Evolutionary conservation across 1,139 yeast species (phyloP).

Genomic region (Geotrichum reessii): DNA sequence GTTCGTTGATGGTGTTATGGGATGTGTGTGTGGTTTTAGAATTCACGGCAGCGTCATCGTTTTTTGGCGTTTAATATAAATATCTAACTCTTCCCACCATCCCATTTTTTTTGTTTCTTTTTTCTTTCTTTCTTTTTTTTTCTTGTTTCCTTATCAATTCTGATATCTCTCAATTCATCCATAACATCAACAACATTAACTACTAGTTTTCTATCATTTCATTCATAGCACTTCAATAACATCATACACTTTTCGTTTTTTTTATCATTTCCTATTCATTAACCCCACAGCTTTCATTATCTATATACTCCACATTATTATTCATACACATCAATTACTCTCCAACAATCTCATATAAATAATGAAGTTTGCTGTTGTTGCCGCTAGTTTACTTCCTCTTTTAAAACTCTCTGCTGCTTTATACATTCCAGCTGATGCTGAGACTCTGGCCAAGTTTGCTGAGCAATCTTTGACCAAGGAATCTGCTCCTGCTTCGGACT

Average conservation of each 20-base stretch:
- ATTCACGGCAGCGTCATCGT: not conserved
- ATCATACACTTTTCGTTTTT: not conserved
- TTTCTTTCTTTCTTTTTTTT: not conserved
- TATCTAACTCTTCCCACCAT: not conserved
- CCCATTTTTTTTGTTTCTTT: not conserved
- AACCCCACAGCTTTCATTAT: not conserved
- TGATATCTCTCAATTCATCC: not conserved
- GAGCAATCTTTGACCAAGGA: not conserved
- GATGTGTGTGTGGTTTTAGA: not conserved
- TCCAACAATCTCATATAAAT: not conserved
- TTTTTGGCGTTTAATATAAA: not conserved
- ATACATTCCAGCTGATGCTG: constrained; percentile 47
- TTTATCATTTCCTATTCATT: not conserved
- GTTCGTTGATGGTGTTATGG: not conserved
- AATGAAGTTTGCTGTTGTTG: constrained; percentile 35
- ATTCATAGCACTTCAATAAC: not conserved
- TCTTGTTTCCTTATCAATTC: not conserved
- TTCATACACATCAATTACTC: not conserved
- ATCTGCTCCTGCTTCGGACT: not conserved
- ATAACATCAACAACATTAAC: not conserved
- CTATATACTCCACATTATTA: no score
- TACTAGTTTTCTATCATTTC: not conserved
- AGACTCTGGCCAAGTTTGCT: constrained; percentile 8
- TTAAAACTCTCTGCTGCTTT: constrained; percentile 53
- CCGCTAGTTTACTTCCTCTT: constrained; percentile 48